Conservation (phyloP, 2,329 filamentous ascomycete species). For the Curvularia sp. region DNA sequence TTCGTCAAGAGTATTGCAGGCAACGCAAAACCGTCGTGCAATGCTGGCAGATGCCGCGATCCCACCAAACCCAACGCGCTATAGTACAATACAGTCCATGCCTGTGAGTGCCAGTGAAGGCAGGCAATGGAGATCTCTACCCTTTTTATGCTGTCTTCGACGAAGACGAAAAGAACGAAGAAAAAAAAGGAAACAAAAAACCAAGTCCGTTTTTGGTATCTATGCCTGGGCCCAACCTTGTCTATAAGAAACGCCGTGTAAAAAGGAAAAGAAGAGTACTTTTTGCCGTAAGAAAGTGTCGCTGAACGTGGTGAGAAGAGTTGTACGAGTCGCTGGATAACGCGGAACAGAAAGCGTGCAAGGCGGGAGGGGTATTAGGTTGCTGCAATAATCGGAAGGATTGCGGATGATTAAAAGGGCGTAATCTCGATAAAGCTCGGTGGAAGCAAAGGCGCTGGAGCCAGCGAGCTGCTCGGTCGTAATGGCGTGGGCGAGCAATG, state of each 20-base stretch:
- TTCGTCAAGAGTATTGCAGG: constrained; percentile 39
- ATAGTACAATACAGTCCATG: constrained; percentile 46
- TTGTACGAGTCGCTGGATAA: constrained; percentile 37
- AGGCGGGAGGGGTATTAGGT: constrained; percentile 48
- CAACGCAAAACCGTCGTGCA: constrained; percentile 45
- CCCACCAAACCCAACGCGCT: constrained; percentile 41
- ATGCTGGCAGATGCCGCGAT: constrained; percentile 39
- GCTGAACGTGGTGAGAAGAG: constrained; percentile 39
- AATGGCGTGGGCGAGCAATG: constrained; percentile 10
- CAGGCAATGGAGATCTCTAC: constrained; percentile 43
- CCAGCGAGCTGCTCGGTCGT: constrained; percentile 22
- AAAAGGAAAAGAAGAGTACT: constrained; percentile 34
- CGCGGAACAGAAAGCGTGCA: constrained; percentile 32
- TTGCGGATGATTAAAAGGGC: constrained; percentile 49
- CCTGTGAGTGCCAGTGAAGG: constrained; percentile 44
- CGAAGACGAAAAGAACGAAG: constrained; percentile 33
- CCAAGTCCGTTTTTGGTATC: constrained; percentile 51
- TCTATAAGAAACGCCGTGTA: constrained; percentile 52
- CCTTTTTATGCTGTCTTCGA: constrained; percentile 41
- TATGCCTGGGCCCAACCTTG: constrained; percentile 50
- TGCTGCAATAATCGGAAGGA: constrained; percentile 43
- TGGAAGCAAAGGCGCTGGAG: constrained; percentile 29
- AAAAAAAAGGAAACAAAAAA: constrained; percentile 37
- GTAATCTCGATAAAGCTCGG: constrained; percentile 38
- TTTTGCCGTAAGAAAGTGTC: constrained; percentile 49